These are phyloP conservation scores for Salix arbutifolia DNA, from an alignment of 345 rosid species.

Conservation along the genomic window DNA sequence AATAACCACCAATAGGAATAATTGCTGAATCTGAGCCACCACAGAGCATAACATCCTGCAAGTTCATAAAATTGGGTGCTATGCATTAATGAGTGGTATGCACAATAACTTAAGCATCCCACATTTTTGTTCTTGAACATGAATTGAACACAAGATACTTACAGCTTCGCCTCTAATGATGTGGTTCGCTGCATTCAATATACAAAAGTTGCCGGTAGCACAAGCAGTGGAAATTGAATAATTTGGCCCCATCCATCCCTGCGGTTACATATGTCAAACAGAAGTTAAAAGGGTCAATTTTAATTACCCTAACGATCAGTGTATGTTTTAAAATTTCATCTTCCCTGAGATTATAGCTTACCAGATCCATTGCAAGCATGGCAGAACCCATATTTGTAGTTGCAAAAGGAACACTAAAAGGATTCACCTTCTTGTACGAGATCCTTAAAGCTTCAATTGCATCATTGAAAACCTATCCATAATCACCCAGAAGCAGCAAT, in stretches of 20 bases:
- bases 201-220: conserved; percentile 93
- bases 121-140: conserved; percentile 7
- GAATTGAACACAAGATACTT: conserved; percentile 36
- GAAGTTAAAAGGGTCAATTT: conserved; percentile 16
- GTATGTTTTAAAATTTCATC: conserved; percentile 3
- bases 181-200: conserved; percentile 87
- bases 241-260: conserved; percentile 99
- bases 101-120: not conserved
- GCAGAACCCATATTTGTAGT: conserved; percentile 99
- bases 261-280: conserved; percentile 14
- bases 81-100: not conserved
- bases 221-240: conserved; percentile 96
- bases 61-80: conserved; percentile 9
- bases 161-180: conserved; percentile 96
- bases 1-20: conserved; percentile 74
- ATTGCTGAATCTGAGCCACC: conserved; percentile 92
- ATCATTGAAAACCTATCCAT: conserved; percentile 75
- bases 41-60: conserved; percentile 91
- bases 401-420: conserved; percentile 91
- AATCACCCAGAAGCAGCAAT: not conserved
- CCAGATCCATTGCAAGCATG: conserved; percentile 98
- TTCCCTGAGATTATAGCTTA: conserved; percentile 28
- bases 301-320: conserved; percentile 7
- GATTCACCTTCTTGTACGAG: conserved; percentile 91
- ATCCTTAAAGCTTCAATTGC: conserved; percentile 84